Conservation (phyloP, 208 protist species). For the Phytomonas sp. region DNA sequence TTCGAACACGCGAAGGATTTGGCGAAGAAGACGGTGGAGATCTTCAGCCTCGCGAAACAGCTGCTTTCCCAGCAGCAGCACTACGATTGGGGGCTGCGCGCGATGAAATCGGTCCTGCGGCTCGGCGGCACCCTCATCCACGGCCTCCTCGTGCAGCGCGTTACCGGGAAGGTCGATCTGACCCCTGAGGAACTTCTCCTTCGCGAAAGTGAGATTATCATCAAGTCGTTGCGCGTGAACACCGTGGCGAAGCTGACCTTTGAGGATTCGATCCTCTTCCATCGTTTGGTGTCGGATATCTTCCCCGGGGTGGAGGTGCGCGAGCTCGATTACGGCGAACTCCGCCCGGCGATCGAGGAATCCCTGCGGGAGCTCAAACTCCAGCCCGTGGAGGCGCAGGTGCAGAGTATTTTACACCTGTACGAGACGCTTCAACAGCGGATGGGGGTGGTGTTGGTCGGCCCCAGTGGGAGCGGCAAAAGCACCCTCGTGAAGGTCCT, state of each 20-base stretch:
- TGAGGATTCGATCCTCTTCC: slow-evolving; percentile 91
- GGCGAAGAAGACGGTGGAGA: slow-evolving; percentile 89
- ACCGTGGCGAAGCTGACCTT: slow-evolving; percentile 98
- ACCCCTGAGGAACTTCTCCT: slow-evolving; percentile 57
- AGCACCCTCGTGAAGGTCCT: slow-evolving; percentile 92
- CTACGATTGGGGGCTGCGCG: slow-evolving; percentile 98
- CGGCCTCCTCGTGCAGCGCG: slow-evolving; percentile 78
- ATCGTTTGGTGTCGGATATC: slow-evolving; percentile 92
- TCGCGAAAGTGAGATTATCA: slow-evolving; percentile 91
- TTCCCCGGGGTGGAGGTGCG: slow-evolving; percentile 87
- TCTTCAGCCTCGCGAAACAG: slow-evolving; percentile 92
- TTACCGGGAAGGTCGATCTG: slow-evolving; percentile 50
- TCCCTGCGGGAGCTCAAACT: slow-evolving; percentile 87
- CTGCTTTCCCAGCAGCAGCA: slow-evolving; percentile 96
- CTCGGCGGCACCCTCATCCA: slow-evolving; percentile 88
- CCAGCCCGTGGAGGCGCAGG: slow-evolving; percentile 79
- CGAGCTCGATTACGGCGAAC: slow-evolving; percentile 91
- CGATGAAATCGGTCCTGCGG: slow-evolving; percentile 95
- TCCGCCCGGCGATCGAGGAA: slow-evolving; percentile 87
- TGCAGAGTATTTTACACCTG: slow-evolving; percentile 94
- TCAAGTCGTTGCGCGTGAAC: slow-evolving; percentile 95
- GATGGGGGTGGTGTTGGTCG: slow-evolving; percentile 97
- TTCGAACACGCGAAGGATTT: slow-evolving; percentile 93
- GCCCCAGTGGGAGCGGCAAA: slow-evolving; percentile 96
- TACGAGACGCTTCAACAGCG: slow-evolving; percentile 95